phyloP scores from a whole-genome alignment of 805 yeast species.

The Yamadazyma olivae region DNA sequence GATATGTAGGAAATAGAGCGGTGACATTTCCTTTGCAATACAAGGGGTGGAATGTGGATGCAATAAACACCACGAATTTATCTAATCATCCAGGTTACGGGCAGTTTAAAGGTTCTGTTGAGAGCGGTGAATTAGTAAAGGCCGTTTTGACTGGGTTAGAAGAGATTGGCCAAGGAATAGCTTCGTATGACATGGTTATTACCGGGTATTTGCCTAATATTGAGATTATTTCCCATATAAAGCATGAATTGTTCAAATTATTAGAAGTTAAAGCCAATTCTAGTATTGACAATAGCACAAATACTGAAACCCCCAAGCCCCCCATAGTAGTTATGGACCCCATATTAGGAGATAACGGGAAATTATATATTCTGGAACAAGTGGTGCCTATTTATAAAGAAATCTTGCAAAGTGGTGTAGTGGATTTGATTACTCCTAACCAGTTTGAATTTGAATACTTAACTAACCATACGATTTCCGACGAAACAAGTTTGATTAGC shows the following conservation, averaged over 20 bases:
- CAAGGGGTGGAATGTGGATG: constrained; percentile 69
- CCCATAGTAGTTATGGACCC: constrained; percentile 79
- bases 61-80: constrained; percentile 59
- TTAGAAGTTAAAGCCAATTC: constrained; percentile 10
- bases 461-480: constrained; percentile 42
- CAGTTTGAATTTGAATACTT: constrained; percentile 70
- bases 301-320: not conserved
- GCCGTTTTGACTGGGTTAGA: constrained; percentile 31
- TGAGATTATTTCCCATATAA: constrained; percentile 38
- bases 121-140: constrained; percentile 28
- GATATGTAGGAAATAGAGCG: constrained; percentile 70
- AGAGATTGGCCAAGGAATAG: constrained; percentile 28
- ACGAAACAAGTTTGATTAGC: constrained; percentile 30
- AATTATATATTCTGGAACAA: constrained; percentile 63
- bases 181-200: constrained; percentile 58
- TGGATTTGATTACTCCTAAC: constrained; percentile 64
- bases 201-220: constrained; percentile 79
- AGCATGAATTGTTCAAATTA: constrained; percentile 19
- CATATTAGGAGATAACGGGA: constrained; percentile 88
- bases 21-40: constrained; percentile 63
- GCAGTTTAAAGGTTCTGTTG: constrained; percentile 45
- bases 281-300: constrained; percentile 6
- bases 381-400: constrained; percentile 51
- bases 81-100: constrained; percentile 77
- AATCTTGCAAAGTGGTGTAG: constrained; percentile 40